Evolutionary conservation across 2,329 filamentous ascomycete species (phyloP).

Genomic region (Paracoccidioides lutzii): DNA sequence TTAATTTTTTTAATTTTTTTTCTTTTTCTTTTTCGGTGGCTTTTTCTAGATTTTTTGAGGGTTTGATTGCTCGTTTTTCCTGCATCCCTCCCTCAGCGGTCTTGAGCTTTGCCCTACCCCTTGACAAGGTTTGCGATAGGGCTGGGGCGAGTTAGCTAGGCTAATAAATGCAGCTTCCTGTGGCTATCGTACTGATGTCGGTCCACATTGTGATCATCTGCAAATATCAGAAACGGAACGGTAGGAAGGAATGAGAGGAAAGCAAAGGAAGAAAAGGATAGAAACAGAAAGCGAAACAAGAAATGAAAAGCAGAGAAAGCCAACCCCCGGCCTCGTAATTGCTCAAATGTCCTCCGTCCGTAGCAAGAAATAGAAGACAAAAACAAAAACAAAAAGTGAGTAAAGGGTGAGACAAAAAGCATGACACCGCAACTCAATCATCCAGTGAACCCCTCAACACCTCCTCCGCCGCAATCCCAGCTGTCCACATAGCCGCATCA

Average conservation of each 20-base stretch:
- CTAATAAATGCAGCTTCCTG: too few species aligned
- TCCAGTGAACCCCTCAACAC: slow-evolving; percentile 9
- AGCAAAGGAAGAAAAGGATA: not conserved
- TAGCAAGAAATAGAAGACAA: not conserved
- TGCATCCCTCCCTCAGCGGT: too few species aligned
- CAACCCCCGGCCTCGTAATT: too few species aligned
- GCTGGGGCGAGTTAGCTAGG: too few species aligned
- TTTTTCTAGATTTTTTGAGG: not conserved
- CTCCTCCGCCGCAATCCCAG: slow-evolving; percentile 11
- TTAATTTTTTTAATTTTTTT: not conserved
- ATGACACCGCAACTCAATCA: not conserved
- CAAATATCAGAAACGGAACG: not conserved
- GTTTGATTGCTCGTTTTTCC: not conserved
- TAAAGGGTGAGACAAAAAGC: too few species aligned
- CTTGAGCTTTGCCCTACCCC: too few species aligned
- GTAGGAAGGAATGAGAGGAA: not conserved
- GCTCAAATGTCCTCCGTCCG: not conserved
- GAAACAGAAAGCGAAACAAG: not conserved
- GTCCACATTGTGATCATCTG: not conserved
- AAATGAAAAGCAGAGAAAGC: not conserved
- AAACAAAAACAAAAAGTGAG: too few species aligned
- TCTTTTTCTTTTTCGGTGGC: not conserved
- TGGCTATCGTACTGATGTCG: too few species aligned
- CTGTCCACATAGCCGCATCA: slow-evolving; percentile 12
- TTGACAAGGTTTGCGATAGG: too few species aligned